Conservation (phyloP, 2,329 filamentous ascomycete genomes). For the Pseudopithomyces chartarum region DNA sequence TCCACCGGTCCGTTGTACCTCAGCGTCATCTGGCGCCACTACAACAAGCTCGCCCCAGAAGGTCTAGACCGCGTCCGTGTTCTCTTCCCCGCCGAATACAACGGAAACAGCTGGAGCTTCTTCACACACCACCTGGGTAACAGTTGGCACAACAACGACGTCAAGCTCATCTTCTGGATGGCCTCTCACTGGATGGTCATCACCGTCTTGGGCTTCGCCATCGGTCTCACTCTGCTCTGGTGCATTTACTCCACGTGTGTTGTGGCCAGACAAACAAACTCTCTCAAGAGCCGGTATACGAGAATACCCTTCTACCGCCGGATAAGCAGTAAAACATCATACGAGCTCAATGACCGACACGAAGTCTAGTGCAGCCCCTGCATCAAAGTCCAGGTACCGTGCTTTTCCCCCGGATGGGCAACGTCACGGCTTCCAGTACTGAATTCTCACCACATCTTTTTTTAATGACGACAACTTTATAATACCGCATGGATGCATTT, state of each 20-base stretch:
- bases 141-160: constrained; percentile 69
- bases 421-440: neutral
- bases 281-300: constrained; percentile 26
- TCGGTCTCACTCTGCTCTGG: constrained; percentile 57
- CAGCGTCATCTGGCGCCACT: constrained; percentile 76
- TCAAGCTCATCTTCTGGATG: constrained; percentile 69
- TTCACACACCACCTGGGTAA: constrained; percentile 70
- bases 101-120: constrained; percentile 71
- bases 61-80: constrained; percentile 65
- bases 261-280: constrained; percentile 39
- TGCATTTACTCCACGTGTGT: constrained; percentile 59
- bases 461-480: constrained; percentile 32
- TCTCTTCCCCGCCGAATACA: constrained; percentile 73
- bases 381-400: neutral
- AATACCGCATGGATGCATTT: constrained; percentile 27
- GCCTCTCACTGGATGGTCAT: constrained; percentile 60
- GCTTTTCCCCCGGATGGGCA: neutral
- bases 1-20: constrained; percentile 77
- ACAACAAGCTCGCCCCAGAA: constrained; percentile 59
- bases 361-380: constrained; percentile 31
- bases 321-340: constrained; percentile 39
- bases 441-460: constrained; percentile 13
- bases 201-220: constrained; percentile 58
- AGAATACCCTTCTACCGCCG: constrained; percentile 43
- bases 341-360: constrained; percentile 42